Evolutionary conservation across 805 yeast species (phyloP).

Genomic region (Ogataea corticis): DNA sequence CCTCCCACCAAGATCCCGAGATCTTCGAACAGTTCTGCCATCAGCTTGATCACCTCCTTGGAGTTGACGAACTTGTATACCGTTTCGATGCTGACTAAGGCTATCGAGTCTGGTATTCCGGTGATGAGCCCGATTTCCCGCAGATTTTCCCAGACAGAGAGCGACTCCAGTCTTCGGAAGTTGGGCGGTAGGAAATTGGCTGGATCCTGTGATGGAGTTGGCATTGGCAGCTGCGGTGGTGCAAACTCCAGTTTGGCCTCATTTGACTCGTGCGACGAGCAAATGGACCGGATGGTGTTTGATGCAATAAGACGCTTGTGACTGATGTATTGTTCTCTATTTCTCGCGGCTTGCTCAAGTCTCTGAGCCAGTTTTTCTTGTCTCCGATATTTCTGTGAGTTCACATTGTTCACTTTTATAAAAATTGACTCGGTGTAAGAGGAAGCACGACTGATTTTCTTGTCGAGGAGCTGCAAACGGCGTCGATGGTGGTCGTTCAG

Average conservation of each 20-base stretch:
- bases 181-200: slow-evolving; percentile 4
- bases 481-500: slow-evolving; percentile 18
- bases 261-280: slow-evolving; percentile 5
- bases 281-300: slow-evolving; percentile 17
- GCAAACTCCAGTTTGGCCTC: not conserved
- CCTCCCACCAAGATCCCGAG: slow-evolving; percentile 5
- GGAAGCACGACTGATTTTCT: slow-evolving; percentile 9
- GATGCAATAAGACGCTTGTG: slow-evolving; percentile 22
- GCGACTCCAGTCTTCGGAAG: slow-evolving; percentile 2
- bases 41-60: slow-evolving; percentile 9
- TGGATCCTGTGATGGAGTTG: not conserved
- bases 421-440: slow-evolving; percentile 13
- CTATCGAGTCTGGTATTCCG: slow-evolving; percentile 12
- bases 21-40: slow-evolving; percentile 10
- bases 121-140: slow-evolving; percentile 11
- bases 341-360: slow-evolving; percentile 18
- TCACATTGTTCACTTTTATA: slow-evolving; percentile 7
- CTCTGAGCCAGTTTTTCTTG: slow-evolving; percentile 14
- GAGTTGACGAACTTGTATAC: slow-evolving; percentile 18
- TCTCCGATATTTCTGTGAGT: slow-evolving; percentile 7
- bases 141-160: slow-evolving; percentile 14
- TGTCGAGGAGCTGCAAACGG: slow-evolving; percentile 17
- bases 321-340: slow-evolving; percentile 17
- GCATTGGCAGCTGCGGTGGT: not conserved
- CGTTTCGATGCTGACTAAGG: slow-evolving; percentile 10